phyloP scores from a whole-genome alignment of 192 early-diverging fungal species.

The Chytriomyces confervae region DNA sequence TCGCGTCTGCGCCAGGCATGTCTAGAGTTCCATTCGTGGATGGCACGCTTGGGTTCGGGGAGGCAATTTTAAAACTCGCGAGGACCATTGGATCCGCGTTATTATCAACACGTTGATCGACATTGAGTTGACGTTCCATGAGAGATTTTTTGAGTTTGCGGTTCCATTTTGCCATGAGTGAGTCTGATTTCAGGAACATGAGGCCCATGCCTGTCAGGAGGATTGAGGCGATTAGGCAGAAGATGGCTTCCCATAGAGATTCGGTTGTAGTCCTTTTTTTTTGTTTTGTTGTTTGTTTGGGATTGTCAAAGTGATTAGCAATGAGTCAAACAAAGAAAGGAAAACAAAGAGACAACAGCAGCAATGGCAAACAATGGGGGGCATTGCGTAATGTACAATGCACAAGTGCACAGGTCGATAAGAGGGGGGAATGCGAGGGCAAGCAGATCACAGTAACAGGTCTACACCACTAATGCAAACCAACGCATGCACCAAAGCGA shows the following conservation, averaged over 20 bases:
- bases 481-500: too few relatives aligned
- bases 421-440: too few relatives aligned
- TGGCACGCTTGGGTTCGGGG: too few relatives aligned
- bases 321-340: not conserved
- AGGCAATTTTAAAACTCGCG: too few relatives aligned
- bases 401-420: too few relatives aligned
- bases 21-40: too few relatives aligned
- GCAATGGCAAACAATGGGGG: not conserved
- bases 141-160: constrained; percentile 61
- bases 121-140: constrained; percentile 11
- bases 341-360: too few relatives aligned
- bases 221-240: constrained; percentile 75
- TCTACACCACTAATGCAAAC: not conserved
- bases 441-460: too few relatives aligned
- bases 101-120: not conserved
- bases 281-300: not conserved
- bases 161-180: constrained; percentile 83
- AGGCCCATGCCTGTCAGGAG: constrained; percentile 85
- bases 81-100: too few relatives aligned
- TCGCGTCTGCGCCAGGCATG: too few relatives aligned
- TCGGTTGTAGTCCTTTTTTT: constrained; percentile 49
- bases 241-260: constrained; percentile 81
- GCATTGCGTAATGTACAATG: too few relatives aligned
- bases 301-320: too few relatives aligned
- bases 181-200: constrained; percentile 73